Evolutionary conservation across 1,284 basidiomycete genomes (phyloP).

Genomic region (Trametes versicolor): DNA sequence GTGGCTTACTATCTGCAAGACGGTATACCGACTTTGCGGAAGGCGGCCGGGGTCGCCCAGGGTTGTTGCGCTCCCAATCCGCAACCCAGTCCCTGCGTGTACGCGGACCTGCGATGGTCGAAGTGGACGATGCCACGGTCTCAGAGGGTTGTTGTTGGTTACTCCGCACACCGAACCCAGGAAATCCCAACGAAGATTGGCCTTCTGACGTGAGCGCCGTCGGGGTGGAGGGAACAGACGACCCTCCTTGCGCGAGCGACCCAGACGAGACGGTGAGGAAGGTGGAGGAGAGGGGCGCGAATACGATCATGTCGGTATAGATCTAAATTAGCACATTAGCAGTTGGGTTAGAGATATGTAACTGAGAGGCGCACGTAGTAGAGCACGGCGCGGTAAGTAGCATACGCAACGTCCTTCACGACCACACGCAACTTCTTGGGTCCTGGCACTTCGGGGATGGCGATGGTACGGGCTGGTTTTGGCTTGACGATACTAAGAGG

Average conservation of each 20-base stretch:
- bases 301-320: constrained; percentile 86
- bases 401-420: constrained; percentile 82
- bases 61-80: constrained; percentile 67
- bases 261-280: constrained; percentile 52
- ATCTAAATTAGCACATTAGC: constrained; percentile 55
- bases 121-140: constrained; percentile 22
- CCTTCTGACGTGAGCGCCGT: constrained; percentile 44
- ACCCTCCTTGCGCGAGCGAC: constrained; percentile 7
- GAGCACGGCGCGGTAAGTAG: constrained; percentile 84
- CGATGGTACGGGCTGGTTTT: background rate
- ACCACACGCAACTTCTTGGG: constrained; percentile 68
- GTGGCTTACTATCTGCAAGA: constrained; percentile 78
- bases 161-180: constrained; percentile 21
- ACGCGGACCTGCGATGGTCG: constrained; percentile 43
- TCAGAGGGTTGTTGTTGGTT: constrained; percentile 36
- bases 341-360: background rate
- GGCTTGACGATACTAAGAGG: background rate
- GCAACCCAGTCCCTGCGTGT: constrained; percentile 72
- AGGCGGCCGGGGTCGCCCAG: constrained; percentile 77
- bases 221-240: constrained; percentile 30
- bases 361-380: constrained; percentile 71
- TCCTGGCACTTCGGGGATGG: constrained; percentile 37
- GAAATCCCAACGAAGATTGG: constrained; percentile 44
- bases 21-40: constrained; percentile 91
- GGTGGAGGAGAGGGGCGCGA: constrained; percentile 84